Conservation (phyloP, 257 asterid species). For the Solanum bulbocastanum region DNA sequence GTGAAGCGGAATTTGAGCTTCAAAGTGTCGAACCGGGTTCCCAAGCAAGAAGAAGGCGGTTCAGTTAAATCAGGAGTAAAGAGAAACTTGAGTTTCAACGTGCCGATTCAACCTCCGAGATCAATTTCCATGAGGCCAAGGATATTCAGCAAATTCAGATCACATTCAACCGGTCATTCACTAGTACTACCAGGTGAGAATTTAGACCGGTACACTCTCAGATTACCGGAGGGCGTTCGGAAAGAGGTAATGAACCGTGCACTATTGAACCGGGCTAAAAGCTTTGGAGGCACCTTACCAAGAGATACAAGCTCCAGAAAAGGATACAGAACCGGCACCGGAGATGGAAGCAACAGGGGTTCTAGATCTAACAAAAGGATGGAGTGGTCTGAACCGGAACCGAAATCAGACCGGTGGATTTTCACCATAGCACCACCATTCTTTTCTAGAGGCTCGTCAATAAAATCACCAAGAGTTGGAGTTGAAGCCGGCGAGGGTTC, state of each 20-base stretch:
- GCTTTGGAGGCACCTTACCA: slow-evolving; percentile 21
- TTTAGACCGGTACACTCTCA: slow-evolving; percentile 63
- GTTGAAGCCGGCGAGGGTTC: slow-evolving; percentile 34
- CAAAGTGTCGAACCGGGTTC: slow-evolving; percentile 3
- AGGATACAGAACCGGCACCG: slow-evolving; percentile 32
- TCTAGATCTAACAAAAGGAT: slow-evolving; percentile 22
- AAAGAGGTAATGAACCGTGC: slow-evolving; percentile 74
- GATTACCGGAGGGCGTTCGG: slow-evolving; percentile 47
- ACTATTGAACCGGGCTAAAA: slow-evolving; percentile 37
- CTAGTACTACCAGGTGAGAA: slow-evolving; percentile 62
- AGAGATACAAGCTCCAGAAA: slow-evolving; percentile 36
- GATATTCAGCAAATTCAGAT: slow-evolving; percentile 44
- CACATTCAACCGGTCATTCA: slow-evolving; percentile 92
- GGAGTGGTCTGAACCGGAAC: slow-evolving; percentile 31
- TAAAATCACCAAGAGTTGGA: slow-evolving; percentile 40
- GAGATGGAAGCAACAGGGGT: slow-evolving; percentile 45
- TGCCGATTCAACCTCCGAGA: slow-evolving; percentile 22
- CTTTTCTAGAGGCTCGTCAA: slow-evolving; percentile 46
- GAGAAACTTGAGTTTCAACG: slow-evolving; percentile 4
- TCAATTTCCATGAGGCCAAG: slow-evolving; percentile 28
- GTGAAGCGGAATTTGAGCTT: slow-evolving; percentile 27
- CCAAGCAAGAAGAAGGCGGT: neutral
- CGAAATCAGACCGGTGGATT: slow-evolving; percentile 63
- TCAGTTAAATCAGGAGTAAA: neutral
- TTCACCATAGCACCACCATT: slow-evolving; percentile 9